Base-by-base conservation (phyloP, 1,284 basidiomycete species). In the Marasmius fiardii region DNA sequence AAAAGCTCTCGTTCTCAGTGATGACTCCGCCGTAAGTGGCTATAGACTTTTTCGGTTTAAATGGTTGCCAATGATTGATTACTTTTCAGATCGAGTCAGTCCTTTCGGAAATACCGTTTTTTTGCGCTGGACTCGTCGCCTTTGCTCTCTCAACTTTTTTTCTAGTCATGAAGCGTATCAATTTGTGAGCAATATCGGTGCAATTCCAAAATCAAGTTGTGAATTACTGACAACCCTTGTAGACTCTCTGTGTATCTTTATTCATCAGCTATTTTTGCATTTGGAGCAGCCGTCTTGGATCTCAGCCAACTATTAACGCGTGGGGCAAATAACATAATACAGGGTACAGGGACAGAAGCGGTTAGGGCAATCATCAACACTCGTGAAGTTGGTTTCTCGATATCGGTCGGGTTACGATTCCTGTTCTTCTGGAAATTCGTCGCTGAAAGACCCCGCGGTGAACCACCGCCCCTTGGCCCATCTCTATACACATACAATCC, bases 351-450 rank as follows among this genome's bases (percentile, higher is more conserved):
- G 21, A 63, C 68, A n/a, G 61, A 65, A 24, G 61, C 67, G n/a
- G 68, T 68, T 18, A 55, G 48, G 12, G 74, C 73, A 1, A 68
- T 85, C 37, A 70, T 81, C 37, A 76, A 74, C 51, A 69, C 78
- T 7, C 81, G 87, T 45, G 89, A 90, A 66, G 71, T 86, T 26
- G 71, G 78, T 50, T 74, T 84, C 57, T 73, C 83, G 4, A 62
- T 88, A 16, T 80, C 86, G 11, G 66, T 79, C 53, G 83, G 82
- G 3, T 69, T 82, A 48, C 78, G 83, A 43, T 83, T 82, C 63
- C 65, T 90, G 16, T 90, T 85, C 65, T 83, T 84, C 58, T 91
- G 88, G 89, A 71, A 69, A 43, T 81, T 83, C 57, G 81, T 86
- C 37, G 76, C 81, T 20, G 75, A 77, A 59, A 77, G 83, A 50